Evolutionary conservation across 2,329 filamentous ascomycete species (phyloP), one percentile per base, ranked within the genome.

Genomic region (Diplodia seriata): DNA sequence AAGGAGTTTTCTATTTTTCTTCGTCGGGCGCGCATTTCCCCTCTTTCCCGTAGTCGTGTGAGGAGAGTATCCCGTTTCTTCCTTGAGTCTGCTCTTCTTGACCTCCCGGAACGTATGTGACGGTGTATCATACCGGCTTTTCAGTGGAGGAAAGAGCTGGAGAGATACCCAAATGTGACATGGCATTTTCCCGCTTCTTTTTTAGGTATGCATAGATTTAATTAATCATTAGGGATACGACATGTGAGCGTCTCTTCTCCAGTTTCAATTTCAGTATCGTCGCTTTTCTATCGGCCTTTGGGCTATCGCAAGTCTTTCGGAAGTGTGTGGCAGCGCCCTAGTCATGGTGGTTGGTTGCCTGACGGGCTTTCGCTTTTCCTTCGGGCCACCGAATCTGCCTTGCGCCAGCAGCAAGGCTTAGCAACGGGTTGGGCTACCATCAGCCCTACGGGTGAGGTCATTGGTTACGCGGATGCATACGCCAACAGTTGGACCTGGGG

Each of bases 71-170:
- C 38, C 23, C 12, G 26, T 20, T 49, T 14, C 29, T 20, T 33
- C 15, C 23, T 63, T 49, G 23, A 26, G 9, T 61, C 23, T 26
- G 40, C 40, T 61, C 57, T 61, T 49, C 40, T 61, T 26, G 31
- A 49, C 55, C 38, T 51, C 29, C 47, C 31, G n/a, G 14, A n/a
- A 20, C 18, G 47, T 51, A 63, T 18, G 59, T 20, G n/a, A 38
- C 12, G 47, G 59, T 63, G 59, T 51, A 63, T 63, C 59, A 51
- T 63, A 38, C 59, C 59, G 59, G 59, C 47, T 51, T 51, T 38
- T 47, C 59, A 51, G 59, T 51, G 59, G 59, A 63, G 59, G 59
- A 36, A 63, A 63, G 47, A 51, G 59, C 59, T 63, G 59, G 59
- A 38, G 47, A 63, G 29, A 63, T 63, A 63, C 59, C 59, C 59